These are phyloP conservation scores for Pisolithus albus DNA, from an alignment of 768 basidiomycete genomes.

Conservation along the genomic window DNA sequence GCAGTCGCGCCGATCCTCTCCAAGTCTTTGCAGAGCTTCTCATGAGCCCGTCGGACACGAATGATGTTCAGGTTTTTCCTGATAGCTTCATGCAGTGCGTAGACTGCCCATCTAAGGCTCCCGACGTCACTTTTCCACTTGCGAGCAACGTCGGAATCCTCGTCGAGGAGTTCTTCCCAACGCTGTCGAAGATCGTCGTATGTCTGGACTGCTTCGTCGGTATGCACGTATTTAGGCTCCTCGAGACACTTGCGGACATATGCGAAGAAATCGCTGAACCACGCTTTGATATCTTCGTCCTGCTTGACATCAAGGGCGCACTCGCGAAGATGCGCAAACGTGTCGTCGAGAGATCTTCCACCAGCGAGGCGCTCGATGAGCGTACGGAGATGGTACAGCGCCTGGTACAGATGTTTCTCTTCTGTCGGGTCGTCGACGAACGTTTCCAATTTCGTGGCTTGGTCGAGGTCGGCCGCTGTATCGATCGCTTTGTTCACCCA, in stretches of 20 bases:
- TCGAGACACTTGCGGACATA: constrained; percentile 41
- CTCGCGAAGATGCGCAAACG: constrained; percentile 36
- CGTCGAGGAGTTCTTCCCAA: constrained; percentile 45
- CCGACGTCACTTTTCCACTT: constrained; percentile 51
- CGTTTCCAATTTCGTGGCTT: constrained; percentile 40
- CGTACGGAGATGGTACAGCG: constrained; percentile 34
- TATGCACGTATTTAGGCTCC: constrained; percentile 46
- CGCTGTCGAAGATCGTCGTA: constrained; percentile 41
- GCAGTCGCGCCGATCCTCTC: constrained; percentile 35
- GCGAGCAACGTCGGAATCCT: constrained; percentile 33
- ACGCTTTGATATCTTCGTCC: constrained; percentile 46
- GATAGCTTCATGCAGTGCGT: constrained; percentile 40
- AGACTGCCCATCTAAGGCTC: constrained; percentile 38
- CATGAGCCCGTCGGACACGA: constrained; percentile 41
- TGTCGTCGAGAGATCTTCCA: constrained; percentile 41
- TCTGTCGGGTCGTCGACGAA: constrained; percentile 58
- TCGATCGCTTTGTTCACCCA: constrained; percentile 50
- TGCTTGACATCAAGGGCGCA: constrained; percentile 45
- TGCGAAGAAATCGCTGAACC: constrained; percentile 49
- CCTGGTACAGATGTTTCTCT: constrained; percentile 53
- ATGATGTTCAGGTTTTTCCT: constrained; percentile 44
- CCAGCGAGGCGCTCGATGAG: constrained; percentile 50
- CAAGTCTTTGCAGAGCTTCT: constrained; percentile 42
- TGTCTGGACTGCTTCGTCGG: constrained; percentile 36
- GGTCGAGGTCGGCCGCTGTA: constrained; percentile 38